Evolutionary conservation across 768 basidiomycete genomes (phyloP).

Genomic region (Suillus occidentalis): DNA sequence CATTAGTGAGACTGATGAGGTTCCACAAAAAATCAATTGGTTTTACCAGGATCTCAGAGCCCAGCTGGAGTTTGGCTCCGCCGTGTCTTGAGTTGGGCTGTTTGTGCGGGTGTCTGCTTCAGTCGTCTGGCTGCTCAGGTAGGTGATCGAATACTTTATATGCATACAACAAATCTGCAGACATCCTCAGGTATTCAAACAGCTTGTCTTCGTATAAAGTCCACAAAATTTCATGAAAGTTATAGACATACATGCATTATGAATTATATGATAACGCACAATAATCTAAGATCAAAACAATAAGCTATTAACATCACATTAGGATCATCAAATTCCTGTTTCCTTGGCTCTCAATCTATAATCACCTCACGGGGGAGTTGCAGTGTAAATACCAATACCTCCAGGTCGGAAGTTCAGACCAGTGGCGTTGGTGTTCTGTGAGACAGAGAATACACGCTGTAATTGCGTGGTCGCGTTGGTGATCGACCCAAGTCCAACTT

Average conservation of each 20-base stretch:
- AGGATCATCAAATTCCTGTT: too few species aligned
- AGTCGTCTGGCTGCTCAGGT: not conserved
- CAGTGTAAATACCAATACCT: conserved; percentile 25
- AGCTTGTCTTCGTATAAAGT: not conserved
- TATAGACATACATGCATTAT: not conserved
- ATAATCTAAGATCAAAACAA: not conserved
- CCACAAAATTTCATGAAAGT: not conserved
- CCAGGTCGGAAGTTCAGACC: conserved; percentile 19
- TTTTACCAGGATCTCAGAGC: too few species aligned
- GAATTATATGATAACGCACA: not conserved
- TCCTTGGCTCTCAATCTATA: not conserved
- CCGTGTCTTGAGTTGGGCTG: too few species aligned
- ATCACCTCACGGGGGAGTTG: conserved; percentile 3
- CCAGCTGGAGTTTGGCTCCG: too few species aligned
- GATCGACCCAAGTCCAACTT: conserved; percentile 17
- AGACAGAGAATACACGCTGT: conserved; percentile 14
- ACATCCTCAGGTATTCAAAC: not conserved
- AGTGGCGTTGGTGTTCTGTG: conserved; percentile 18
- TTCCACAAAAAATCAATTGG: too few species aligned
- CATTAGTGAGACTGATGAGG: not conserved
- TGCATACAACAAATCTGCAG: not conserved
- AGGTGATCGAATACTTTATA: not conserved
- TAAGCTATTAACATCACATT: not conserved
- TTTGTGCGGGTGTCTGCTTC: not conserved
- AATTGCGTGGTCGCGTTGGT: conserved; percentile 21